Evolutionary conservation across 192 early-diverging fungal species (phyloP).

Genomic region (Dispira parvispora): DNA sequence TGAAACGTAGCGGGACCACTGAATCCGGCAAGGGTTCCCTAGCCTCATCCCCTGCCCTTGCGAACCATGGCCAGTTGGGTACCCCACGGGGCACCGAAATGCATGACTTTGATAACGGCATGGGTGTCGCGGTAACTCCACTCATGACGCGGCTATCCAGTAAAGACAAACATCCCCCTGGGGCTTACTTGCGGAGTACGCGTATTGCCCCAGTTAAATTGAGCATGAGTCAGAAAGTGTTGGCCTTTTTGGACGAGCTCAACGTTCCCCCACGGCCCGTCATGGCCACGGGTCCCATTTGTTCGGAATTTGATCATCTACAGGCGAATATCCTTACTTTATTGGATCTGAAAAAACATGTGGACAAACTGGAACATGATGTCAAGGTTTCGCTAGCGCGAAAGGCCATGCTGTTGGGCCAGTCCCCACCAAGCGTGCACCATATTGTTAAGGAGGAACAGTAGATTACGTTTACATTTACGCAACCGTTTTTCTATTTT

Average conservation of each 20-base stretch:
- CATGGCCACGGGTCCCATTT: constrained; percentile 70
- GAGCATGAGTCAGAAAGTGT: constrained; percentile 11
- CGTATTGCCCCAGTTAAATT: constrained; percentile 8
- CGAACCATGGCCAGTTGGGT: too few relatives aligned
- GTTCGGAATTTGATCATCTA: constrained; percentile 61
- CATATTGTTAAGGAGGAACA: too few relatives aligned
- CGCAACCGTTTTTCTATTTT: too few relatives aligned
- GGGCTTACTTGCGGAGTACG: constrained; percentile 5
- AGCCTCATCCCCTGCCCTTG: neutral
- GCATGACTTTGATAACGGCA: neutral
- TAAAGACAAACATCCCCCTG: neutral
- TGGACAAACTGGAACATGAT: constrained; percentile 68
- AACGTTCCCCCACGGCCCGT: constrained; percentile 37
- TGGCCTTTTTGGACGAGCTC: constrained; percentile 3
- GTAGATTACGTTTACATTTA: too few relatives aligned
- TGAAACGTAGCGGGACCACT: neutral
- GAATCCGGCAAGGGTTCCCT: neutral
- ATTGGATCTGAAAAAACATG: constrained; percentile 66
- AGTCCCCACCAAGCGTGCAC: too few relatives aligned
- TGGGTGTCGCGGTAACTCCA: neutral
- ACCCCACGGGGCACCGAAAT: neutral
- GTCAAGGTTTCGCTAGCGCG: constrained; percentile 29
- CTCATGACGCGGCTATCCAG: neutral
- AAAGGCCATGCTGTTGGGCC: constrained; percentile 20
- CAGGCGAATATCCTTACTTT: constrained; percentile 54